Conservation (phyloP, 2,329 filamentous ascomycete genomes). For the Penicillium glabrum region DNA sequence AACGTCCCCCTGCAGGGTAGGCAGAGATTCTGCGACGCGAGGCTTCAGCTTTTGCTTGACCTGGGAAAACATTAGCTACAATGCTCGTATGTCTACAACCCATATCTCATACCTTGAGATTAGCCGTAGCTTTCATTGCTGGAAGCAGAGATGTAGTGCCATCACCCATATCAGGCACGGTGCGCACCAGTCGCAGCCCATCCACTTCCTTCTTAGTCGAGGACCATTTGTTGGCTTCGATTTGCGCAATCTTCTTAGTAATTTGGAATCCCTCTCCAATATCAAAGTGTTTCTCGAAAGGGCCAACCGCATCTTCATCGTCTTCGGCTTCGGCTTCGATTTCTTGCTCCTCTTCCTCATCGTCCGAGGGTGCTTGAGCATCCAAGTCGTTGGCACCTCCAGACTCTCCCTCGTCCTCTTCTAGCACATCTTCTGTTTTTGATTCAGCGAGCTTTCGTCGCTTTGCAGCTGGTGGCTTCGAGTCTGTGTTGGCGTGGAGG, state of each 20-base stretch:
- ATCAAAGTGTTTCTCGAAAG: conserved; percentile 80
- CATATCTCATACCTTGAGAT: conserved; percentile 33
- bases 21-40: conserved; percentile 53
- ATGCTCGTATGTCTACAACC: not conserved
- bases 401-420: conserved; percentile 27
- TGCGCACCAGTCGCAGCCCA: conserved; percentile 31
- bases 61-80: conserved; percentile 33
- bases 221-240: conserved; percentile 51
- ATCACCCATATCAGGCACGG: conserved; percentile 30
- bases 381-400: conserved; percentile 45
- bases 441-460: conserved; percentile 52
- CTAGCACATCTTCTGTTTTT: conserved; percentile 21
- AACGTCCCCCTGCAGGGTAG: conserved; percentile 62
- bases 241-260: conserved; percentile 50
- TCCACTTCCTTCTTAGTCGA: conserved; percentile 40
- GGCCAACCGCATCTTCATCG: conserved; percentile 56
- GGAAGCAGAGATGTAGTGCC: conserved; percentile 26
- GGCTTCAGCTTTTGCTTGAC: conserved; percentile 70
- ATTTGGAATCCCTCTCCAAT: conserved; percentile 64
- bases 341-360: conserved; percentile 37
- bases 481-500: conserved; percentile 45
- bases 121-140: conserved; percentile 31
- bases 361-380: conserved; percentile 49
- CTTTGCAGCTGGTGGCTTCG: conserved; percentile 50
- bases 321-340: conserved; percentile 23